Percentiles rank a stretch among this genome's conserved stretches.
Evolutionary conservation across 2,329 filamentous ascomycete species (phyloP).

Genomic region (Botrytis galanthina): DNA sequence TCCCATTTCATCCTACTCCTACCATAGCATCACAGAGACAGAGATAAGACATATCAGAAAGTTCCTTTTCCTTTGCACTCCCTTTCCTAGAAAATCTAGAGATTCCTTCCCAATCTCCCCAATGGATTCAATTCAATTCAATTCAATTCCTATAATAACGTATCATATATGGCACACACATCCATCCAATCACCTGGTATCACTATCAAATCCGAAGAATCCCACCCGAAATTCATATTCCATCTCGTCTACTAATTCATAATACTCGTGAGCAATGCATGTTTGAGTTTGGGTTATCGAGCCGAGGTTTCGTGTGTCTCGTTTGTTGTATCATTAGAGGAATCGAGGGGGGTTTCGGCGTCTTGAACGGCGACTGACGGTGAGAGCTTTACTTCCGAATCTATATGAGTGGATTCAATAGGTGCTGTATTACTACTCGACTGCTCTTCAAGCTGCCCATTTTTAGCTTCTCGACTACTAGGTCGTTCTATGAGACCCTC

Average conservation of each 20-base stretch:
- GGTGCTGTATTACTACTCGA: slow-evolving; percentile 5
- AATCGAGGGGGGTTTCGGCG: neutral
- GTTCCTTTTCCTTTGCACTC: slow-evolving; percentile 1
- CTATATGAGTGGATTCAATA: neutral
- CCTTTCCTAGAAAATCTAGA: slow-evolving; percentile 1
- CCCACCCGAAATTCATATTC: neutral
- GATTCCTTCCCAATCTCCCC: neutral
- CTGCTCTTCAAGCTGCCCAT: slow-evolving; percentile 28
- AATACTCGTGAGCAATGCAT: slow-evolving; percentile 1
- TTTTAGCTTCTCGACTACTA: slow-evolving; percentile 32
- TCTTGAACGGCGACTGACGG: neutral
- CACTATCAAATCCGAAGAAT: slow-evolving; percentile 4
- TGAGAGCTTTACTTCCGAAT: neutral
- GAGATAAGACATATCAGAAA: neutral
- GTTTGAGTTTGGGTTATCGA: neutral
- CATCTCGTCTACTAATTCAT: slow-evolving; percentile 12
- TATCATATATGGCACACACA: slow-evolving; percentile 16
- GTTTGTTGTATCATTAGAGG: neutral
- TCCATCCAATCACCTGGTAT: slow-evolving; percentile 16
- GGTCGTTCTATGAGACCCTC: slow-evolving; percentile 32
- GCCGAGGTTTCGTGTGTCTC: neutral
- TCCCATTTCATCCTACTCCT: neutral
- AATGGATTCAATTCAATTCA: neutral
- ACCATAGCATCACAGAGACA: neutral
- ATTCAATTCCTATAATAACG: slow-evolving; percentile 3